A percentile compares a stretch with the other conserved stretches of the same genome.
Evolutionary conservation across 176 grass and related monocot species (phyloP).

Genomic region (Alloteropsis semialata): DNA sequence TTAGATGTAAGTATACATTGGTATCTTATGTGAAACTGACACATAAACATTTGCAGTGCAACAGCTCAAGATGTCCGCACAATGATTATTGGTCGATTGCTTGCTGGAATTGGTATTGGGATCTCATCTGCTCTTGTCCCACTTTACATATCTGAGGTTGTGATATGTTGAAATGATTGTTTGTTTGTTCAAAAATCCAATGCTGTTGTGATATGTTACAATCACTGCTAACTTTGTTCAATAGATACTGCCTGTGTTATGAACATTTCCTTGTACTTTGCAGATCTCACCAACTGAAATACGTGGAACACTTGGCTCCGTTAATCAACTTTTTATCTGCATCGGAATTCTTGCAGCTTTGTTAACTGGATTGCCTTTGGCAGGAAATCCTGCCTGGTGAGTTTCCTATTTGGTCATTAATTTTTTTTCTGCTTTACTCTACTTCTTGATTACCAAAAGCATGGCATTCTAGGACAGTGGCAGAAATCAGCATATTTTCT

Average conservation of each 20-base stretch:
- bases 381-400: conserved; percentile 84
- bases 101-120: conserved; percentile 95
- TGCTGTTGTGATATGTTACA: conserved; percentile 31
- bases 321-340: conserved; percentile 98
- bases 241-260: background rate
- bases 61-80: conserved; percentile 83
- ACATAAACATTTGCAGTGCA: conserved; percentile 47
- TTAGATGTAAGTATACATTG: background rate
- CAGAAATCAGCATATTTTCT: background rate
- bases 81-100: conserved; percentile 92
- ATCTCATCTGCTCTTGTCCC: conserved; percentile 98
- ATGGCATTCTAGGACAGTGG: background rate
- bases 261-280: conserved; percentile 11
- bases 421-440: background rate
- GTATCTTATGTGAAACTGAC: conserved; percentile 20
- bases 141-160: conserved; percentile 99
- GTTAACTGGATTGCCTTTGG: conserved; percentile 89
- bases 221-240: conserved; percentile 30
- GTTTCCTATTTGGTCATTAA: conserved; percentile 28
- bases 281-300: conserved; percentile 99
- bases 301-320: conserved; percentile 91
- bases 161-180: conserved; percentile 22
- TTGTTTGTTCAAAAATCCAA: conserved; percentile 25
- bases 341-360: conserved; percentile 96
- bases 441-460: background rate